Percentiles rank a stretch among this genome's conserved stretches.
These are phyloP conservation scores for Prunus campanulata DNA, from an alignment of 306 rosid species.

Conservation along the genomic window DNA sequence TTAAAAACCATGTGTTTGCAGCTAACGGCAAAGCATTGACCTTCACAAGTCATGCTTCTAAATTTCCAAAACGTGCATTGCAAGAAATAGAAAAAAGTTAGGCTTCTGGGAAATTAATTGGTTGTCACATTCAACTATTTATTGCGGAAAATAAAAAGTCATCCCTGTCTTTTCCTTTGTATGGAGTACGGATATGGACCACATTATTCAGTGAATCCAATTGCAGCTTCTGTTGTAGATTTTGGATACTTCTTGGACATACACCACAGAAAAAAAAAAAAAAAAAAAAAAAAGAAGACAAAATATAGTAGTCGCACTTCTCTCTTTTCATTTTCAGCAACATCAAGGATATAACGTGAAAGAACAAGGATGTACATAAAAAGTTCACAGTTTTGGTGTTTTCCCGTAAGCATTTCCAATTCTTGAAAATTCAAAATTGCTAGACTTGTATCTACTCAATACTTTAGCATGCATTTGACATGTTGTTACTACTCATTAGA, in stretches of 20 bases:
- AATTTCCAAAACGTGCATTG: too few species aligned
- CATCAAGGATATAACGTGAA: neutral
- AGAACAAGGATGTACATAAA: too few species aligned
- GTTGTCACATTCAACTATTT: neutral
- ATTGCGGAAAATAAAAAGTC: neutral
- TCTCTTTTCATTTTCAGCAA: constrained; percentile 15
- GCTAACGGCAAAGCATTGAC: too few species aligned
- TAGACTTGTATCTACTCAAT: too few species aligned
- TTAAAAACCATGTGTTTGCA: too few species aligned
- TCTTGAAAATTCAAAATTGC: too few species aligned
- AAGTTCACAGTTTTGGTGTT: too few species aligned
- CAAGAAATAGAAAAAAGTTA: too few species aligned
- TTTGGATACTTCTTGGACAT: neutral
- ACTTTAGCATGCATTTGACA: too few species aligned
- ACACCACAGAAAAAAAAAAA: neutral
- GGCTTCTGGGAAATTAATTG: neutral
- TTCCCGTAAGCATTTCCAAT: too few species aligned
- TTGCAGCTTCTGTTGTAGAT: neutral
- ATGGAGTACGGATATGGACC: neutral
- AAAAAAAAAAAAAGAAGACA: neutral
- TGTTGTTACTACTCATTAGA: too few species aligned
- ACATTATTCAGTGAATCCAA: neutral
- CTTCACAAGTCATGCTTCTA: too few species aligned
- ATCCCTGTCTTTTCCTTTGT: neutral
- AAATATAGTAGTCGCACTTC: neutral